Percentiles rank a stretch among this genome's conserved stretches.
Evolutionary conservation across 345 rosid genomes (phyloP).

Genomic region (Tarenaya hassleriana): DNA sequence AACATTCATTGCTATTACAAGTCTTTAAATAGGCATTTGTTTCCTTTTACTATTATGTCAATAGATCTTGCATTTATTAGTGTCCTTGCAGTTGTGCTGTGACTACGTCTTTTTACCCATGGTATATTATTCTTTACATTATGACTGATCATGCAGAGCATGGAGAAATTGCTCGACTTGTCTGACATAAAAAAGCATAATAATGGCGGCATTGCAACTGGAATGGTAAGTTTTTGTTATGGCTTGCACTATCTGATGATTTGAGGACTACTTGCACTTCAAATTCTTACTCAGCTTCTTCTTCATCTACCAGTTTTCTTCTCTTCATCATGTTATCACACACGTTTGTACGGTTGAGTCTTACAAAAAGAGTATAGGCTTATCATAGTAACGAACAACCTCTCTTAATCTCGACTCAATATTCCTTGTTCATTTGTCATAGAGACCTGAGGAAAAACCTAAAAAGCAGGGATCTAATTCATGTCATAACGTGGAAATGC

Average conservation of each 20-base stretch:
- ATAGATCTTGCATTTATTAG: constrained; percentile 7
- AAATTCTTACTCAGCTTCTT: too few species aligned
- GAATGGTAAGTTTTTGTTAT: constrained; percentile 28
- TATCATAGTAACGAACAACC: not conserved
- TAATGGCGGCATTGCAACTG: constrained; percentile 32
- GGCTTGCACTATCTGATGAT: constrained; percentile 1
- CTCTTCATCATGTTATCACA: too few species aligned
- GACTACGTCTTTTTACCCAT: constrained; percentile 13
- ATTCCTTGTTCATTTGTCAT: constrained; percentile 20
- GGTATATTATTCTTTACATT: constrained; percentile 17
- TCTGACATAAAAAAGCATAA: constrained; percentile 35
- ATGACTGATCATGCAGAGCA: constrained; percentile 29
- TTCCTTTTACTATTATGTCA: constrained; percentile 19
- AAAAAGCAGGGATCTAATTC: constrained; percentile 22
- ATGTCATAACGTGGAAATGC: constrained; percentile 20
- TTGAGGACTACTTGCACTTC: too few species aligned
- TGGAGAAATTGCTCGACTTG: constrained; percentile 42
- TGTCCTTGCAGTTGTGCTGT: constrained; percentile 15
- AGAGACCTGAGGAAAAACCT: constrained; percentile 21
- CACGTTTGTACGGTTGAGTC: too few species aligned
- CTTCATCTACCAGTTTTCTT: too few species aligned
- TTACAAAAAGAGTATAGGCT: constrained; percentile 2
- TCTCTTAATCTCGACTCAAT: constrained; percentile 16
- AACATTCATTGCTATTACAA: too few species aligned
- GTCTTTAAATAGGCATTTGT: too few species aligned